Evolutionary conservation across 306 rosid genomes (phyloP), one percentile per base, ranked within the genome.

Genomic region (Oxytropis ochrocephala): DNA sequence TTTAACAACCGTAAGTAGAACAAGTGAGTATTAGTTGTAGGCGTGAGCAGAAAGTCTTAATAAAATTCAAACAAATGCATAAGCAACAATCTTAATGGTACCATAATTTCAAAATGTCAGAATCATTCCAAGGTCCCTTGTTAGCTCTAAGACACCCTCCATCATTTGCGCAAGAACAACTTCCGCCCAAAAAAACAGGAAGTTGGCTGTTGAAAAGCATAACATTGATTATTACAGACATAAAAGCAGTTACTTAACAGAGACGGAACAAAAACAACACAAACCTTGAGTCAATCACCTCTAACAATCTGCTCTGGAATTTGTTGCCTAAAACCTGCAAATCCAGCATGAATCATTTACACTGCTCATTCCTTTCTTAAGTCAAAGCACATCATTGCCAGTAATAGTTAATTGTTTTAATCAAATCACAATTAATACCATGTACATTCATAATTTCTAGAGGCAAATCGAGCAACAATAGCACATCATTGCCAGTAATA

Each of bases 101-200:
- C 50, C 87, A 62, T 87, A 94, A 97, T 83, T 90, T 87, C 84
- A 81, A 81, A 78, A 94, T 88, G 49, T 85, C 81, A 29, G 89
- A 91, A 85, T 90, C 87, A 74, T 80, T 88, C 98, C 98, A 94
- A 62, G 98, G 98, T 73, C 98, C 98, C 82, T 83, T 94, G 84
- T 80, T 77, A 81, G 97, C 84, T 78, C 91, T 81, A 72, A 88
- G 87, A 74, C 98, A 94, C 30, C 98, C 95, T 42, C 97, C 98
- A 76, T 85, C 85, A 70, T 85, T 88, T 51, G 83, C 85, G 79
- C 99, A 94, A 1, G 85, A 91, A 81, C 99, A 94, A 67, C 80
- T 76, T 76, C 99, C 99, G 16, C 99, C 99, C 11, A 94, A 88
- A 74, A 91, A 94, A 78, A 84, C 88, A 1, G 99, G 99, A 75